These are phyloP conservation scores for Inga leiocalycina DNA, from an alignment of 306 rosid species.

Conservation along the genomic window DNA sequence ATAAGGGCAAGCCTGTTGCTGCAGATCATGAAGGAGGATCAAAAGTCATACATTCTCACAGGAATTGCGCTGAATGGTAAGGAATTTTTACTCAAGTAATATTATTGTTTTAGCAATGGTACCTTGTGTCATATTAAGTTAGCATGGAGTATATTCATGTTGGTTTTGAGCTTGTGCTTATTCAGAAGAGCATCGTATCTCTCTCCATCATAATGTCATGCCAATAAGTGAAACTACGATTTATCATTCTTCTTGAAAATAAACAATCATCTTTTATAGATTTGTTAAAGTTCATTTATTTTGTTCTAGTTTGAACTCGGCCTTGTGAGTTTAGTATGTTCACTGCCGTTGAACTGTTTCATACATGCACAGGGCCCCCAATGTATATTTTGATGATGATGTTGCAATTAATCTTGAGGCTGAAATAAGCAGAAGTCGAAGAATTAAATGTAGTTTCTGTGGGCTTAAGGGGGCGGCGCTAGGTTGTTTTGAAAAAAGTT, in stretches of 20 bases:
- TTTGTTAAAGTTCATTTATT: conserved; percentile 21
- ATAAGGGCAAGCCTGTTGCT: conserved; percentile 59
- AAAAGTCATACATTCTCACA: conserved; percentile 81
- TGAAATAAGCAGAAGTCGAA: conserved; percentile 82
- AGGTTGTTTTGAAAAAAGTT: conserved; percentile 81
- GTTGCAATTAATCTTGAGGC: conserved; percentile 83
- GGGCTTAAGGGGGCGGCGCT: conserved; percentile 89
- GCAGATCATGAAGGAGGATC: conserved; percentile 55
- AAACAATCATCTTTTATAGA: not conserved
- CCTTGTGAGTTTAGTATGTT: conserved; percentile 10
- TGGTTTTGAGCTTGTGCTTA: conserved; percentile 4
- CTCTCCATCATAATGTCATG: not conserved
- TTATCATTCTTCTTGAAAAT: conserved; percentile 4
- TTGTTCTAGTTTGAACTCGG: conserved; percentile 9
- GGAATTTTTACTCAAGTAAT: not conserved
- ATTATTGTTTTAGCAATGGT: not conserved
- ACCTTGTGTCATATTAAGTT: not conserved
- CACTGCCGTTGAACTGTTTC: conserved; percentile 18
- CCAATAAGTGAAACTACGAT: not conserved
- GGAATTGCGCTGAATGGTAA: conserved; percentile 92
- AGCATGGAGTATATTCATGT: not conserved
- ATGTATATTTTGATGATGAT: conserved; percentile 79
- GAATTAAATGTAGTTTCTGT: conserved; percentile 84
- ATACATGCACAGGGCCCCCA: conserved; percentile 79
- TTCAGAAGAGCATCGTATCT: not conserved